A percentile compares a stretch with the other conserved stretches of the same genome.
phyloP scores from a whole-genome alignment of 139 green algal species.

The Closterium sp. region DNA sequence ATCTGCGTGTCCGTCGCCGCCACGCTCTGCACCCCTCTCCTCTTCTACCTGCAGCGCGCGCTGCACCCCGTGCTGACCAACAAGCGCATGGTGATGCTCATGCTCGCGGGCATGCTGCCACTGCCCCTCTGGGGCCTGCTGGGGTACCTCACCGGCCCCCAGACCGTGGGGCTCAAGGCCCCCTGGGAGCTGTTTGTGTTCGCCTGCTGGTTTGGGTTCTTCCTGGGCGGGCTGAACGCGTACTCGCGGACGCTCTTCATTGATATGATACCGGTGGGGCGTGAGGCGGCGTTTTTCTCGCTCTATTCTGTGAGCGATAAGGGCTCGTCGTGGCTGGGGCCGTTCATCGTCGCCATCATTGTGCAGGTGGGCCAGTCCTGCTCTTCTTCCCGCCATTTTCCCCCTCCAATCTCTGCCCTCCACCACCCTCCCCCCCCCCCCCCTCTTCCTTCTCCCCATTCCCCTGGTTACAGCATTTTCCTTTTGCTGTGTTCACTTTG shows the following conservation, averaged over 20 bases:
- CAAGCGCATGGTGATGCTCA: slow-evolving; percentile 32
- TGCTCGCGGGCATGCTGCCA: not conserved
- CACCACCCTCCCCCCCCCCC: not conserved
- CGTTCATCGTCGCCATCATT: slow-evolving; percentile 13
- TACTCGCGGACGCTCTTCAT: slow-evolving; percentile 33
- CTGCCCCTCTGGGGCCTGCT: slow-evolving; percentile 35
- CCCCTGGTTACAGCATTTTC: too few species aligned
- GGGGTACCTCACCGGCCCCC: not conserved
- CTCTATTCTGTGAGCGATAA: slow-evolving; percentile 46
- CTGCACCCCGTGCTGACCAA: not conserved
- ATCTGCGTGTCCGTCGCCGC: not conserved
- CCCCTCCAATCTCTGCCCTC: not conserved
- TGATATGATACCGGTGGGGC: slow-evolving; percentile 28
- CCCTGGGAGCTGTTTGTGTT: slow-evolving; percentile 43
- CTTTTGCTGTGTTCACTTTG: too few species aligned
- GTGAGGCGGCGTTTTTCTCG: slow-evolving; percentile 34
- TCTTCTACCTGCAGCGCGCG: slow-evolving; percentile 3
- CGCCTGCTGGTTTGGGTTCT: slow-evolving; percentile 20
- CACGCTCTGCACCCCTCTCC: slow-evolving; percentile 3
- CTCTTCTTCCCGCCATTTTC: not conserved
- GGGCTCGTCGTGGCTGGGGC: slow-evolving; percentile 35
- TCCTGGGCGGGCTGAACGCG: slow-evolving; percentile 4
- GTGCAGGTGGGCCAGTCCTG: not conserved
- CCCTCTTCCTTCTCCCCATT: too few species aligned
- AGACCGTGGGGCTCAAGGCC: not conserved